These are phyloP conservation scores for Cordia subcordata DNA, from an alignment of 257 asterid species.

Conservation along the genomic window DNA sequence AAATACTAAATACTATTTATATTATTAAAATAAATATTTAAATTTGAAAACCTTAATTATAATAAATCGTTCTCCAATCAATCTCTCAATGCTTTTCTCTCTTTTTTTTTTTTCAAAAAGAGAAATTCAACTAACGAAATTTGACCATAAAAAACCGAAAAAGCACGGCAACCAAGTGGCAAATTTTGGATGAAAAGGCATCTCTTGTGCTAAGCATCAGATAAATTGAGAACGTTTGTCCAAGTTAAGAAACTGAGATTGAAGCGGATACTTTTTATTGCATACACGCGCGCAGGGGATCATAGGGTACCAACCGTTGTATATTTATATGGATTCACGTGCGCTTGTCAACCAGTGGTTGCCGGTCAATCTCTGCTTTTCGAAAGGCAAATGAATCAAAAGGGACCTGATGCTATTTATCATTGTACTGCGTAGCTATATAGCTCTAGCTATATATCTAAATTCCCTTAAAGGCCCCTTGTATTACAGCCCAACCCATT, in stretches of 20 bases:
- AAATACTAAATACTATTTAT: neutral
- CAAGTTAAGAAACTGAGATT: too few relatives aligned
- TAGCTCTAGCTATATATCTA: slow-evolving; percentile 6
- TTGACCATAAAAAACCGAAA: too few relatives aligned
- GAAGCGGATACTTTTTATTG: too few relatives aligned
- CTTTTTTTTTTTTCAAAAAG: too few relatives aligned
- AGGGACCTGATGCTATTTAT: neutral
- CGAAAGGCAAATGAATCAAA: slow-evolving; percentile 18
- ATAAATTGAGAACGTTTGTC: neutral
- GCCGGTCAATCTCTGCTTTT: slow-evolving; percentile 18
- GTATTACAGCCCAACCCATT: neutral
- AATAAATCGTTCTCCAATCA: too few relatives aligned
- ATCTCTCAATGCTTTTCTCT: too few relatives aligned
- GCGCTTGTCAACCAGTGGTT: slow-evolving; percentile 46
- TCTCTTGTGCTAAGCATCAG: too few relatives aligned
- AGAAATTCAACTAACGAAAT: too few relatives aligned
- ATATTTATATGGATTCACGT: slow-evolving; percentile 54
- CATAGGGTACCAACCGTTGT: slow-evolving; percentile 32
- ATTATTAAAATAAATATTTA: too few relatives aligned
- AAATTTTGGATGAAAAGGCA: neutral
- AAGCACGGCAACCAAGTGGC: too few relatives aligned
- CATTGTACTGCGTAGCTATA: neutral
- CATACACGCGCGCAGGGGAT: slow-evolving; percentile 11
- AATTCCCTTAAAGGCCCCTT: neutral
- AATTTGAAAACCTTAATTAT: too few relatives aligned